Percentiles rank a stretch among this genome's conserved stretches.
Conservation (phyloP, 2,329 filamentous ascomycete species). For the Teratosphaeria nubilosa region DNA sequence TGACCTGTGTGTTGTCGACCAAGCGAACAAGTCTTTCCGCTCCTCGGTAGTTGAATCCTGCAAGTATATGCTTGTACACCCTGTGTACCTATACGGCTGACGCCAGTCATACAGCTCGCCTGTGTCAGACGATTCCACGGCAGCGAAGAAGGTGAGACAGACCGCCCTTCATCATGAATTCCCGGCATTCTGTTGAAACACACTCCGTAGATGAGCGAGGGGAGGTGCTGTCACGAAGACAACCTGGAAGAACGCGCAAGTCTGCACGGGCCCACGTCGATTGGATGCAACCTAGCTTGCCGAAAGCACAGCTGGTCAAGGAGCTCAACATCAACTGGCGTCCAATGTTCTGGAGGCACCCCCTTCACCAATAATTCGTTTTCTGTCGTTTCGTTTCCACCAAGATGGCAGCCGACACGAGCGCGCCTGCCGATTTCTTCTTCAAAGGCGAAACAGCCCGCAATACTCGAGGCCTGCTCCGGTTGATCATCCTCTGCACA, state of each 20-base stretch:
- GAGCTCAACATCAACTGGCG: neutral
- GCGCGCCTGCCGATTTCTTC: slow-evolving; percentile 35
- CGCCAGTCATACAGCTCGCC: too few species aligned
- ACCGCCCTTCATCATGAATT: too few species aligned
- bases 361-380: neutral
- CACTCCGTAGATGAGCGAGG: too few species aligned
- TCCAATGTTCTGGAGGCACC: neutral
- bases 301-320: neutral
- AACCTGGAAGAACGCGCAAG: neutral
- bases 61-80: too few species aligned
- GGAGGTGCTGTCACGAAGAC: too few species aligned
- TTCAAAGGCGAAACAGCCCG: slow-evolving; percentile 68
- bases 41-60: too few species aligned
- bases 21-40: too few species aligned
- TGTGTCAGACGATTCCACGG: too few species aligned
- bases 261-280: neutral
- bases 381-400: neutral
- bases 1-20: too few species aligned
- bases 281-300: neutral
- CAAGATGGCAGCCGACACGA: neutral
- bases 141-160: too few species aligned
- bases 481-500: slow-evolving; percentile 78
- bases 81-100: too few species aligned
- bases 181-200: too few species aligned
- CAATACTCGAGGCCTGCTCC: slow-evolving; percentile 74